Evolutionary conservation across 2,329 filamentous ascomycete species (phyloP).

Genomic region (Microascus cirrosus): DNA sequence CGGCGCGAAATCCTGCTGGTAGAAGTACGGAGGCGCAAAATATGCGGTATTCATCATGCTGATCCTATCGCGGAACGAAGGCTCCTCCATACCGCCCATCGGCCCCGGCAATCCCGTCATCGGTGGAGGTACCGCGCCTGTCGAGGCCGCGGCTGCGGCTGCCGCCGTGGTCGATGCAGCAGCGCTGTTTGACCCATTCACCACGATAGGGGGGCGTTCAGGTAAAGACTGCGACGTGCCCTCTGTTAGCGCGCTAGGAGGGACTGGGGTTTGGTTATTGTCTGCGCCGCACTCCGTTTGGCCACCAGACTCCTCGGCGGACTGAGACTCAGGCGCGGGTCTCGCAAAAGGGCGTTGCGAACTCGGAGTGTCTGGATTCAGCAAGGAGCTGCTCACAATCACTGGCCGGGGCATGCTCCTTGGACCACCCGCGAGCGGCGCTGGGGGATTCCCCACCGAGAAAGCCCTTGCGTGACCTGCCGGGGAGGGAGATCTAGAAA

Average conservation of each 20-base stretch:
- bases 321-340: background rate
- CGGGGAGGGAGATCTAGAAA: conserved; percentile 45
- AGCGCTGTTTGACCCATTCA: conserved; percentile 20
- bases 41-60: conserved; percentile 20
- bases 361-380: conserved; percentile 16
- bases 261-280: conserved; percentile 7
- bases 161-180: conserved; percentile 6
- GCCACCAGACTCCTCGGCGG: conserved; percentile 1
- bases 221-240: conserved; percentile 9
- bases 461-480: conserved; percentile 35
- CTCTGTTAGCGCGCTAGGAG: conserved; percentile 6
- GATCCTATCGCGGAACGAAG: conserved; percentile 30
- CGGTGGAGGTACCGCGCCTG: background rate
- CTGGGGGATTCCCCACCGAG: conserved; percentile 26
- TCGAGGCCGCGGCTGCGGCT: conserved; percentile 5
- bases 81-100: conserved; percentile 17
- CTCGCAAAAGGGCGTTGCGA: background rate
- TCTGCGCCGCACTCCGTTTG: conserved; percentile 10
- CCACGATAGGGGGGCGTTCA: conserved; percentile 19
- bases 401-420: conserved; percentile 30
- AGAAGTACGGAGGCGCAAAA: conserved; percentile 3
- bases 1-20: conserved; percentile 3
- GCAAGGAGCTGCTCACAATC: conserved; percentile 38
- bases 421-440: conserved; percentile 22
- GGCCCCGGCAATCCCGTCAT: background rate